Evolutionary conservation across 495 filamentous ascomycete species (phyloP).

Genomic region (Lepidopterella palustris): DNA sequence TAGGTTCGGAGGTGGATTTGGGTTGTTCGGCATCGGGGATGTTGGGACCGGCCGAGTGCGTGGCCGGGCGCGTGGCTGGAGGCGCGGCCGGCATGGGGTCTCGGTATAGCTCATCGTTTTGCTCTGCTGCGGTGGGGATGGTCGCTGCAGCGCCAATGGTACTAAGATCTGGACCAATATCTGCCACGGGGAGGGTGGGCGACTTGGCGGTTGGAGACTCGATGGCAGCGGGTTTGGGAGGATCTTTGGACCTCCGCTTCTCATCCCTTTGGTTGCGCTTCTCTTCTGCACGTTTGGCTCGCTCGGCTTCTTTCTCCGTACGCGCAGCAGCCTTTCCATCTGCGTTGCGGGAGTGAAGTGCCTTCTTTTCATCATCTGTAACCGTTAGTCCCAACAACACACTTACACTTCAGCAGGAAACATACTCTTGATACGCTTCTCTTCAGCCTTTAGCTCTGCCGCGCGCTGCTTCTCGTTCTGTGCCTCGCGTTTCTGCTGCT

Average conservation of each 20-base stretch:
- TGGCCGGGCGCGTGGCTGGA: background rate
- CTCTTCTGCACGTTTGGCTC: constrained; percentile 43
- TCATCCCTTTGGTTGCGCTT: constrained; percentile 36
- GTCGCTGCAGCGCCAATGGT: background rate
- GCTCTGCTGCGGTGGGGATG: background rate
- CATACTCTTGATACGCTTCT: constrained; percentile 49
- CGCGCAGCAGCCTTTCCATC: constrained; percentile 48
- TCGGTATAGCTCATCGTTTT: background rate
- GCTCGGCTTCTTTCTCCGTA: constrained; percentile 38
- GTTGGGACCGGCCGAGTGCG: background rate
- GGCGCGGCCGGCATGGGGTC: background rate
- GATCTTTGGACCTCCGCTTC: constrained; percentile 1
- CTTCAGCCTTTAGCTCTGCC: constrained; percentile 46
- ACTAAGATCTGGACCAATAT: background rate
- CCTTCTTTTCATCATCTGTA: constrained; percentile 25
- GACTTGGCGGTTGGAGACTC: background rate
- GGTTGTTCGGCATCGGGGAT: background rate
- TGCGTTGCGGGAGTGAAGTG: constrained; percentile 32
- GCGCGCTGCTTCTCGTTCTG: constrained; percentile 49
- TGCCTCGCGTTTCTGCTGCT: constrained; percentile 43
- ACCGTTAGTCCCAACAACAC: background rate
- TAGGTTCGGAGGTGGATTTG: background rate
- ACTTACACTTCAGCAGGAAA: no score
- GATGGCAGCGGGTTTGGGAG: background rate
- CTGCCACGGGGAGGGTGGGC: background rate